These are phyloP conservation scores for Hylodesmum podocarpum DNA, from an alignment of 306 rosid genomes.

Conservation along the genomic window DNA sequence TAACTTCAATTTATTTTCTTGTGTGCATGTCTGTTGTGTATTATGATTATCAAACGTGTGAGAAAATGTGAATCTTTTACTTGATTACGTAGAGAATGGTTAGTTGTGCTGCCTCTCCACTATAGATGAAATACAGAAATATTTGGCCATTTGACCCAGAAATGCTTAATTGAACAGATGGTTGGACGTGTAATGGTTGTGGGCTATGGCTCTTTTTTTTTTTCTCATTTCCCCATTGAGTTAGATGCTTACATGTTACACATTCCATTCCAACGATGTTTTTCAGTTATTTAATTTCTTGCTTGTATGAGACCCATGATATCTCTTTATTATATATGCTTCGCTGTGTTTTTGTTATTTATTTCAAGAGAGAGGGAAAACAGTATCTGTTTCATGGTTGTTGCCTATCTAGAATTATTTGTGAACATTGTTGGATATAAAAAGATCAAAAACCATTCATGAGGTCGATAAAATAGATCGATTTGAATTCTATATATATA, in stretches of 20 bases:
- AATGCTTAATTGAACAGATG: slow-evolving; percentile 16
- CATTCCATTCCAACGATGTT: background rate
- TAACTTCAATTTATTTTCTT: background rate
- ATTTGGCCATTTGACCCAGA: slow-evolving; percentile 15
- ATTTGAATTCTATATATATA: background rate
- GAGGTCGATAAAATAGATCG: slow-evolving; percentile 18
- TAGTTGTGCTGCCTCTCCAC: background rate
- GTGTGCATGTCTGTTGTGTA: background rate
- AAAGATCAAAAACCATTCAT: background rate
- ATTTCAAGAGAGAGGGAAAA: background rate
- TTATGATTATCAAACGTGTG: slow-evolving; percentile 13
- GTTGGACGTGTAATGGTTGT: background rate
- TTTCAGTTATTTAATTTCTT: background rate
- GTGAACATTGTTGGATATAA: background rate
- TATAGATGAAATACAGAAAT: background rate
- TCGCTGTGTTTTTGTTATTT: background rate
- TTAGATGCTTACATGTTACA: background rate
- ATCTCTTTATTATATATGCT: background rate
- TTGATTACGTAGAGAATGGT: background rate
- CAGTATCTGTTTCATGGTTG: slow-evolving; percentile 11
- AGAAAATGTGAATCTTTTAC: slow-evolving; percentile 7
- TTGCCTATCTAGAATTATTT: slow-evolving; percentile 7
- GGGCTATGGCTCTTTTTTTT: background rate
- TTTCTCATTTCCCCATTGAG: background rate
- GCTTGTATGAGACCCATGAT: background rate